These are phyloP conservation scores for Lasiodiplodia sp. DNA, from an alignment of 2,329 filamentous ascomycete species.

Conservation along the genomic window DNA sequence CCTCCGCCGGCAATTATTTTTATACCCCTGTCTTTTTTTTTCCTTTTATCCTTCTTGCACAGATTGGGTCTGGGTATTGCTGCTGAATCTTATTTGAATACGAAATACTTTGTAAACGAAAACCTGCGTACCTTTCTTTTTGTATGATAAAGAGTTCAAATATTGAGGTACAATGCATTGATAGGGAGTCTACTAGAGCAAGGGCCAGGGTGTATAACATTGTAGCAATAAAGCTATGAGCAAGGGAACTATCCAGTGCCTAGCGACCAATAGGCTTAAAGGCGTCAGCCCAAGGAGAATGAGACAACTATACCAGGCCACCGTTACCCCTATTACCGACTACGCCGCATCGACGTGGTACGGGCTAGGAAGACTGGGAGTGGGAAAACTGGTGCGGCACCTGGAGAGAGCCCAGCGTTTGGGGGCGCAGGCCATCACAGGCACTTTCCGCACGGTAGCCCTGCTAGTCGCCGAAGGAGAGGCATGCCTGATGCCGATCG, in stretches of 20 bases:
- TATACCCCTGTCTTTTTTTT: not conserved
- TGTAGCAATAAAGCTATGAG: not conserved
- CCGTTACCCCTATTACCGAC: not conserved
- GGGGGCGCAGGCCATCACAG: not conserved
- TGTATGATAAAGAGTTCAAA: no score
- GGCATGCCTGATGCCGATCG: conserved; percentile 2
- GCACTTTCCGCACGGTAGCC: conserved; percentile 2
- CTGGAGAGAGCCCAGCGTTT: conserved; percentile 4
- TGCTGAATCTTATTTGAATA: no score
- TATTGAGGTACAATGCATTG: no score
- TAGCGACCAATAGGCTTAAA: conserved; percentile 1
- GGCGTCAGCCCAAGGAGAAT: not conserved
- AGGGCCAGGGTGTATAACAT: no score
- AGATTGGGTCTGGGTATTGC: no score
- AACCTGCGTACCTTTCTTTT: no score
- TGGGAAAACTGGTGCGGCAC: not conserved
- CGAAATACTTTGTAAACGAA: no score
- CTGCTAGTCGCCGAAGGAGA: conserved; percentile 1
- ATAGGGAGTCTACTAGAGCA: no score
- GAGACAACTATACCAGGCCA: conserved; percentile 6
- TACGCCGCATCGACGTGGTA: conserved; percentile 13
- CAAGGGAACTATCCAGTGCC: not conserved
- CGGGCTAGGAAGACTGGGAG: not conserved
- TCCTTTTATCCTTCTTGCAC: no score
- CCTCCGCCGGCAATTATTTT: not conserved